Base-by-base conservation (phyloP, 164 flowering plant species). In the Vitis cinerea region DNA sequence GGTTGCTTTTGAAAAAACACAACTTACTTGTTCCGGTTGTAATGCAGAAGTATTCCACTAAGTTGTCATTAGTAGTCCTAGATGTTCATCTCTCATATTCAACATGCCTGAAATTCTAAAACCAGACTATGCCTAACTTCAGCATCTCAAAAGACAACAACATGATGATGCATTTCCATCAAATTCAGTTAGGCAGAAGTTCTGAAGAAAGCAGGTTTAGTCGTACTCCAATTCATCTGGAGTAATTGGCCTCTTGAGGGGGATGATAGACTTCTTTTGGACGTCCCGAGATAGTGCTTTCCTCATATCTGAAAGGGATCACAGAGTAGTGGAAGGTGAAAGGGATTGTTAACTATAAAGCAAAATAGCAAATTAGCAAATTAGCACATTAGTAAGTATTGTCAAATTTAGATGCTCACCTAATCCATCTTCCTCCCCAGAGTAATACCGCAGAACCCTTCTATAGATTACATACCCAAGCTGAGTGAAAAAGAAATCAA, bases 341-440 rank as follows among this genome's bases (percentile, higher is more conserved):
- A 3, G 51, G 1, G 14, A 23, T 10, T 50, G 16, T 59, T 65
- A 54, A 15, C 10, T 59, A 19, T 17, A 14, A 50, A 17, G 11
- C 5, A 51, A 12, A 51, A 8, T 2, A 47, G 44, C 44, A 29
- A 50, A 14, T 10, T 29, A 16, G 19, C 2, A 9, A 37, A 10
- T 15, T 2, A 47, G 44, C 44, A 29, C 37, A 14, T 10, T 29
- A 16, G 19, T 23, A 23, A 23, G 27, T 23, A 23, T 23, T 23
- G 5, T 10, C 30, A 27, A 47, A 37, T 63, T 59, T 64, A 52
- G 58, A 14, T 17, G 30, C 84, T 82, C 71, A 90, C 99, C 97
- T 81, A 95, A 76, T 8, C 93, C 99, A 83, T 95, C 99, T 80
- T 95, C 99, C 71, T 95, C 97, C n/a, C 99, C 97, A 13, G 97